phyloP scores from a whole-genome alignment of 495 filamentous ascomycete genomes.

The Cetradonia linearis region DNA sequence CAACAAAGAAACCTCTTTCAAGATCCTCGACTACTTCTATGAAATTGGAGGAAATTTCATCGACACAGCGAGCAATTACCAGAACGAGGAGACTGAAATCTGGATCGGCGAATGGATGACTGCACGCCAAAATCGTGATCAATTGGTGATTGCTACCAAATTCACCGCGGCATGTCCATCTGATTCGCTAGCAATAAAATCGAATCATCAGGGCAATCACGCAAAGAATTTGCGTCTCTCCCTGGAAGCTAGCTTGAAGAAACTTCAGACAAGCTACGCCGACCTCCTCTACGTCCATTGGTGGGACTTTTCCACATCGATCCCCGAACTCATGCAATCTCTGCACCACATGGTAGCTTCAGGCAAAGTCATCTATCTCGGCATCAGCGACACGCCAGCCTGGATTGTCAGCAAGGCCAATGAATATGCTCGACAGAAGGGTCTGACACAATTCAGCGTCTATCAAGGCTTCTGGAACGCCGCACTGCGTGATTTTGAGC shows the following conservation, averaged over 20 bases:
- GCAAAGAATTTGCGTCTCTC: conserved; percentile 43
- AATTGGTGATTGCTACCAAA: conserved; percentile 69
- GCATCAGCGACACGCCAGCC: conserved; percentile 52
- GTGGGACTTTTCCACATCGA: conserved; percentile 48
- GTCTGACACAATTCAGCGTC: conserved; percentile 50
- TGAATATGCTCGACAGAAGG: conserved; percentile 47
- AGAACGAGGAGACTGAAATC: conserved; percentile 41
- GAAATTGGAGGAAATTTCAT: conserved; percentile 45
- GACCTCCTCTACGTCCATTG: conserved; percentile 52
- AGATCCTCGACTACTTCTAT: conserved; percentile 44
- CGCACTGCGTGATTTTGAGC: conserved; percentile 41
- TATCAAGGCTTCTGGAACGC: conserved; percentile 57
- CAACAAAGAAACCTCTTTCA: conserved; percentile 36
- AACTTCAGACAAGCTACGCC: conserved; percentile 55
- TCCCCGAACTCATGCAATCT: conserved; percentile 51
- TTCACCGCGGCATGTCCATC: conserved; percentile 38
- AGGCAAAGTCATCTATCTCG: conserved; percentile 55
- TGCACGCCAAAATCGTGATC: conserved; percentile 44
- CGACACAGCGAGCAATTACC: conserved; percentile 48
- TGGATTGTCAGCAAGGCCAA: conserved; percentile 55
- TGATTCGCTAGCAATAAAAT: conserved; percentile 26
- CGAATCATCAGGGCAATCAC: conserved; percentile 48
- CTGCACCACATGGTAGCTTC: conserved; percentile 46
- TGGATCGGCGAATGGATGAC: conserved; percentile 55
- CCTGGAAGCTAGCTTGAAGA: conserved; percentile 46